Conservation (phyloP, 2,329 filamentous ascomycete species). For the Arthrobotrys entomopaga region DNA sequence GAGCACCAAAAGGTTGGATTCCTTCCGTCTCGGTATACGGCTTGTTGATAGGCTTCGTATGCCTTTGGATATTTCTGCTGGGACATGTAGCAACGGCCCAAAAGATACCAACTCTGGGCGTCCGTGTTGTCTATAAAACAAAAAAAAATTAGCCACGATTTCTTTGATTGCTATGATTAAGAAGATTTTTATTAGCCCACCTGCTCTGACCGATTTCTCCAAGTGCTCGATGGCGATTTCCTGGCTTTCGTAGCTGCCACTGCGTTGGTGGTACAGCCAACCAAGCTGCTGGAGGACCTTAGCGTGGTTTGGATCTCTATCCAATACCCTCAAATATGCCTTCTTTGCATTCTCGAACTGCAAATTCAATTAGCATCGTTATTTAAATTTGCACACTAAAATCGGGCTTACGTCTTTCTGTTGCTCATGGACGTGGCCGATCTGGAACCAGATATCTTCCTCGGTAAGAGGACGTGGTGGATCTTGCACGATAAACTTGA, state of each 20-base stretch:
- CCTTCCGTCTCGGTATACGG: constrained; percentile 94
- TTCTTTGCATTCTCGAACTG: constrained; percentile 93
- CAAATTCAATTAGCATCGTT: not conserved
- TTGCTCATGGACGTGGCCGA: constrained; percentile 97
- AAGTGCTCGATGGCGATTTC: constrained; percentile 96
- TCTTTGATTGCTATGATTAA: too few species aligned
- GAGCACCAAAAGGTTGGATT: constrained; percentile 99
- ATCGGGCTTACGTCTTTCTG: constrained; percentile 85
- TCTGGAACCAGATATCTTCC: constrained; percentile 99
- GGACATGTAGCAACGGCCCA: constrained; percentile 98
- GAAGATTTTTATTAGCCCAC: constrained; percentile 67
- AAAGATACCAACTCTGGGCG: constrained; percentile 97
- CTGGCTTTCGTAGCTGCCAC: constrained; percentile 87
- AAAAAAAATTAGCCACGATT: constrained; percentile 24
- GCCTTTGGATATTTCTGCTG: constrained; percentile 99
- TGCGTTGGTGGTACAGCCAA: constrained; percentile 97
- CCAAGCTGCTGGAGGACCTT: constrained; percentile 98
- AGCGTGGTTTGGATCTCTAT: constrained; percentile 93
- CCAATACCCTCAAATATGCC: constrained; percentile 90
- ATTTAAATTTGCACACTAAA: not conserved
- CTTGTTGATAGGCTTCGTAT: constrained; percentile 98
- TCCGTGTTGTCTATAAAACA: constrained; percentile 79
- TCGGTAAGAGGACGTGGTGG: constrained; percentile 92
- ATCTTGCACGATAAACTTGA: constrained; percentile 95
- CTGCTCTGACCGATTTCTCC: constrained; percentile 93